phyloP scores from a whole-genome alignment of 306 rosid species.

The Lupinus albus region DNA sequence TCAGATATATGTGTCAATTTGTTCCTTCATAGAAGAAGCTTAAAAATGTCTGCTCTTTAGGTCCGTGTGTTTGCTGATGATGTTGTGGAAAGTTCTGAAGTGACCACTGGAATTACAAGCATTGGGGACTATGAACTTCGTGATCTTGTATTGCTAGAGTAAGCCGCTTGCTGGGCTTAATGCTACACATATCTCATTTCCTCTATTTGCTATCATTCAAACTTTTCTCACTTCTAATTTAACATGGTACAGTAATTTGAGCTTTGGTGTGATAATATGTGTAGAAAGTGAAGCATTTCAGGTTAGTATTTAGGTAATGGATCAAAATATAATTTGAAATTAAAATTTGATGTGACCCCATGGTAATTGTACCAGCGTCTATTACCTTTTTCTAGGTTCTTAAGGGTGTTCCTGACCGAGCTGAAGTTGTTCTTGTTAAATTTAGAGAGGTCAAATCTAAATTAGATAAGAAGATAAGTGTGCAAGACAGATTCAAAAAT shows the following conservation, averaged over 20 bases:
- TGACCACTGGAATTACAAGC: conserved; percentile 85
- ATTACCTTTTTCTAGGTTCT: conserved; percentile 66
- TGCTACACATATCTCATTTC: conserved; percentile 4
- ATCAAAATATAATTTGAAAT: neutral
- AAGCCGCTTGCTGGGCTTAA: conserved; percentile 41
- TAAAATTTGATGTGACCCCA: neutral
- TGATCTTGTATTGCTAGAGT: conserved; percentile 96
- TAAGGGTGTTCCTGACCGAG: conserved; percentile 90
- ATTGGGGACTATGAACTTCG: conserved; percentile 97
- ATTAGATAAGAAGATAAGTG: conserved; percentile 79
- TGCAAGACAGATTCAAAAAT: conserved; percentile 78
- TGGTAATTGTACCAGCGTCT: conserved; percentile 26
- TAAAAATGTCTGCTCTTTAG: conserved; percentile 50
- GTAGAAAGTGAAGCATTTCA: conserved; percentile 98
- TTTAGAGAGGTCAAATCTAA: conserved; percentile 91
- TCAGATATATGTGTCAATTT: neutral
- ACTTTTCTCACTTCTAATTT: conserved; percentile 36
- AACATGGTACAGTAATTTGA: conserved; percentile 73
- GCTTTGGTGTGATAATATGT: conserved; percentile 91
- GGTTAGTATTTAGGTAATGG: conserved; percentile 48
- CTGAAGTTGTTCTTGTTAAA: conserved; percentile 80
- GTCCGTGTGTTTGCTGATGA: conserved; percentile 97
- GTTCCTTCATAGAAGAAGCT: no score
- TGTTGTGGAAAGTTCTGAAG: conserved; percentile 99
- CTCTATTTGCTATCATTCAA: conserved; percentile 12